Percentiles rank a stretch among this genome's conserved stretches.
Evolutionary conservation across 305 asterid species (phyloP).

Genomic region (Fraxinus dipetala): DNA sequence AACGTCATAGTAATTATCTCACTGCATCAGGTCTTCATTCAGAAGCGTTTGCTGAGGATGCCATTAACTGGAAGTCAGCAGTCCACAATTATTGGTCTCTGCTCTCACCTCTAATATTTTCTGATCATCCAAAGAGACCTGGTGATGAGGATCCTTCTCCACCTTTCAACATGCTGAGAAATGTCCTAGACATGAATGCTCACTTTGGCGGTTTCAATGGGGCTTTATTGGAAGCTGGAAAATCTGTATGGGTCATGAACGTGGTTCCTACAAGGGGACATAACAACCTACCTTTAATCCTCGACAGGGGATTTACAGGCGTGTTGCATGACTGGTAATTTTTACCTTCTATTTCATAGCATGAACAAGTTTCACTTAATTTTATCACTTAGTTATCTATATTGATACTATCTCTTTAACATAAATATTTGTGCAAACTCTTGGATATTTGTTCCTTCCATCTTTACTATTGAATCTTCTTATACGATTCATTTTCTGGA

Average conservation of each 20-base stretch:
- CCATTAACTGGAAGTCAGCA: conserved; percentile 70
- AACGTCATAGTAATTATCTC: conserved; percentile 7
- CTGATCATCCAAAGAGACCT: conserved; percentile 99
- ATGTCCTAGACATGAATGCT: conserved; percentile 97
- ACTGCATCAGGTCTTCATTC: conserved; percentile 48
- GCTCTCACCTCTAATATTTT: conserved; percentile 88
- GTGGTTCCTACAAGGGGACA: conserved; percentile 77
- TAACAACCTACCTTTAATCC: conserved; percentile 73
- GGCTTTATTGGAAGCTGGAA: conserved; percentile 73
- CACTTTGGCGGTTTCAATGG: conserved; percentile 89
- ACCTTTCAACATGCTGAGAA: conserved; percentile 98
- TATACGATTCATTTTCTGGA: background rate
- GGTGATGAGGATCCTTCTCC: conserved; percentile 99
- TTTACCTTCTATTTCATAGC: conserved; percentile 19
- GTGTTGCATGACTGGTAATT: conserved; percentile 91
- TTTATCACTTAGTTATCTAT: background rate
- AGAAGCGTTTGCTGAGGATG: conserved; percentile 76
- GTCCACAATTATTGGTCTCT: conserved; percentile 89
- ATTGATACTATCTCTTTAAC: background rate
- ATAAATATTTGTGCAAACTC: background rate
- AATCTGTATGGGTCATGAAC: conserved; percentile 97
- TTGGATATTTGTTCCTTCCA: conserved; percentile 8
- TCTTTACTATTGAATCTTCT: conserved; percentile 6
- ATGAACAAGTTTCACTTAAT: background rate
- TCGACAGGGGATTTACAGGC: conserved; percentile 86